phyloP scores from a whole-genome alignment of 768 basidiomycete genomes.

The Hemileccinum impolitum region DNA sequence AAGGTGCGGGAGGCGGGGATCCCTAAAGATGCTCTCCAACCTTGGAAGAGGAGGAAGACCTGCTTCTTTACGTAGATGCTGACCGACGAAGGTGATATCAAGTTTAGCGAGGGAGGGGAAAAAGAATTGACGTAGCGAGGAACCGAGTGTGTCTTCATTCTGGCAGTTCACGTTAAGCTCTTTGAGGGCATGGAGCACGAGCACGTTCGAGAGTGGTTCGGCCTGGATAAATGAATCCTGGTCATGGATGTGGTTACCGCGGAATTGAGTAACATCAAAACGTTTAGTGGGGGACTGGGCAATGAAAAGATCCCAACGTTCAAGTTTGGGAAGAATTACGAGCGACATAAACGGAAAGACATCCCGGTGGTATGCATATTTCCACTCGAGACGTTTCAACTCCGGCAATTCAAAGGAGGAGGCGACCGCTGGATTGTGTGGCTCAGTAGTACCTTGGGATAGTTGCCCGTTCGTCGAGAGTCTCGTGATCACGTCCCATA shows the following conservation, averaged over 20 bases:
- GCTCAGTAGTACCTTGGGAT: conserved; percentile 5
- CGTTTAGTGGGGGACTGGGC: conserved; percentile 32
- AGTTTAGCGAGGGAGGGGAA: conserved; percentile 45
- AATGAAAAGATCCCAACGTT: conserved; percentile 44
- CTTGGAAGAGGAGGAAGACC: conserved; percentile 39
- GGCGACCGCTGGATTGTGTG: conserved; percentile 4
- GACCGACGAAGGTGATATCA: conserved; percentile 40
- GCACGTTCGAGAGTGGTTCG: conserved; percentile 26
- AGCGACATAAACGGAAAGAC: conserved; percentile 43
- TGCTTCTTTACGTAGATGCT: conserved; percentile 19
- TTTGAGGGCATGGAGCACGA: conserved; percentile 32
- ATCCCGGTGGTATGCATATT: conserved; percentile 40
- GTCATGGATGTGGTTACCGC: conserved; percentile 28
- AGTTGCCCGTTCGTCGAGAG: conserved; percentile 10
- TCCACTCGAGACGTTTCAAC: conserved; percentile 47
- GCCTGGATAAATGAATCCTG: conserved; percentile 29
- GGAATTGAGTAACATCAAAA: conserved; percentile 24
- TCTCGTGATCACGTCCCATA: conserved; percentile 32
- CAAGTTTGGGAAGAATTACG: conserved; percentile 38
- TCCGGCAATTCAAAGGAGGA: conserved; percentile 34
- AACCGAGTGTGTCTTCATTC: conserved; percentile 37
- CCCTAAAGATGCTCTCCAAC: conserved; percentile 51
- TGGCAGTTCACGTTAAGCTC: conserved; percentile 43
- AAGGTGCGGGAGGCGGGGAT: conserved; percentile 50
- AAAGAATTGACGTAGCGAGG: conserved; percentile 40